Base-by-base conservation (phyloP, 768 basidiomycete species). In the Leucosporidium scottii region DNA sequence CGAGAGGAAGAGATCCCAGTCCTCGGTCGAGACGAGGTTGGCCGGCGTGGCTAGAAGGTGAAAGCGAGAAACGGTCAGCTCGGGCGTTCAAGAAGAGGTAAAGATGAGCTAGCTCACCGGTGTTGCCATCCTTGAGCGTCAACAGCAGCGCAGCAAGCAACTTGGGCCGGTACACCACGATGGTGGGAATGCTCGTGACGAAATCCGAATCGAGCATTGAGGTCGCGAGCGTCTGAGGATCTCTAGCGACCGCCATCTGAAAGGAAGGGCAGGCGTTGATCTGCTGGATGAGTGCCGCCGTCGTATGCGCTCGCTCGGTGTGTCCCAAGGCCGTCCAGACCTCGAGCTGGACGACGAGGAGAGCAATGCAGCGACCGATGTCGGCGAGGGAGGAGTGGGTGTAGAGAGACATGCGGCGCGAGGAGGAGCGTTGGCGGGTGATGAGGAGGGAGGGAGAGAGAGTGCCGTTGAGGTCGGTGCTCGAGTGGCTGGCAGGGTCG, bases 1-100 rank as follows among this genome's bases (percentile, higher is more conserved):
- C 21, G 71, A 73, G 13, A 73, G 71, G 65, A 72, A 72, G 39
- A 65, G 12, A 49, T 72, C 71, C 65, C 62, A 66, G 47, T 72
- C 71, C 25, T 72, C 71, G 12, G 71, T 69, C 59, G 71, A 72
- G 12, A 60, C 57, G 27, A 72, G 61, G 23, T 36, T 69, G 23
- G 64, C 68, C 0, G 68, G 65, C 17, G 71, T 62, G 1, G 62
- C 71, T 72, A 47, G 31, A 12, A 34, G 31, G 8, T 0, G 4
- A 27, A 4, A 20, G 7, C 8, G 39, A 44, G 20, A 49, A 18
- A 2, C 0, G 1, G 15, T 51, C 9, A 28, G 25, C 53, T 27
- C 1, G 30, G 17, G 23, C 30, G 15, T 12, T 2, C 18, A 20
- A 9, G 23, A 30, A 15, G 18, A 8, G 47, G 0, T 12, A 27